phyloP scores from a whole-genome alignment of 2,329 filamentous ascomycete species.

The Davidsoniella australis region DNA sequence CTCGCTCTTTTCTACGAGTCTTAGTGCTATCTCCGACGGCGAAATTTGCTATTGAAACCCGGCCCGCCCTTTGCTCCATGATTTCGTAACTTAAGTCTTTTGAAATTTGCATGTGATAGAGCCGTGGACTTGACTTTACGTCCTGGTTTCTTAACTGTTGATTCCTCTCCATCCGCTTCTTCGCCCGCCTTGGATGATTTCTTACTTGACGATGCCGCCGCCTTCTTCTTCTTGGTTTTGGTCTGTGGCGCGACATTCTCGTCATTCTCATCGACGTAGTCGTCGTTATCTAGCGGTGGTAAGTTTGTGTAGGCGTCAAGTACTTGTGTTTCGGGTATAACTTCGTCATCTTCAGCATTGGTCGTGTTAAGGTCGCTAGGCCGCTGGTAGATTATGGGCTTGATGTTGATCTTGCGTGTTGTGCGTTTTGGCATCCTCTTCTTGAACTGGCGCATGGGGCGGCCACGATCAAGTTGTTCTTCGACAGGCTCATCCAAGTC shows the following conservation, averaged over 20 bases:
- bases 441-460: slow-evolving; percentile 50
- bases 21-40: slow-evolving; percentile 25
- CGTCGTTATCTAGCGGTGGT: slow-evolving; percentile 13
- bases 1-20: no score
- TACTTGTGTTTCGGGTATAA: slow-evolving; percentile 24
- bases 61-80: slow-evolving; percentile 44
- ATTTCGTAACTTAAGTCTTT: slow-evolving; percentile 45
- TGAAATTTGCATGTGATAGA: slow-evolving; percentile 49
- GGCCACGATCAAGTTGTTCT: slow-evolving; percentile 34
- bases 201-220: not conserved
- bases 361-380: slow-evolving; percentile 19
- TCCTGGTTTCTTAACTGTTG: slow-evolving; percentile 26
- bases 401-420: slow-evolving; percentile 51
- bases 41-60: slow-evolving; percentile 39
- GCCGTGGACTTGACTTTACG: slow-evolving; percentile 40
- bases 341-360: slow-evolving; percentile 22
- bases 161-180: slow-evolving; percentile 17
- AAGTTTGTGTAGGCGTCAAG: not conserved
- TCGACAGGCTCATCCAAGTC: slow-evolving; percentile 38
- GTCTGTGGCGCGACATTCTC: slow-evolving; percentile 2
- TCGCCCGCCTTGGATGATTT: not conserved
- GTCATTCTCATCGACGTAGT: slow-evolving; percentile 18
- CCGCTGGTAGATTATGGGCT: slow-evolving; percentile 32
- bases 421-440: slow-evolving; percentile 74
- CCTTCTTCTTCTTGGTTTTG: slow-evolving; percentile 17